Base-by-base conservation (phyloP, 2,329 filamentous ascomycete genomes). In the Aureobasidium sp. region DNA sequence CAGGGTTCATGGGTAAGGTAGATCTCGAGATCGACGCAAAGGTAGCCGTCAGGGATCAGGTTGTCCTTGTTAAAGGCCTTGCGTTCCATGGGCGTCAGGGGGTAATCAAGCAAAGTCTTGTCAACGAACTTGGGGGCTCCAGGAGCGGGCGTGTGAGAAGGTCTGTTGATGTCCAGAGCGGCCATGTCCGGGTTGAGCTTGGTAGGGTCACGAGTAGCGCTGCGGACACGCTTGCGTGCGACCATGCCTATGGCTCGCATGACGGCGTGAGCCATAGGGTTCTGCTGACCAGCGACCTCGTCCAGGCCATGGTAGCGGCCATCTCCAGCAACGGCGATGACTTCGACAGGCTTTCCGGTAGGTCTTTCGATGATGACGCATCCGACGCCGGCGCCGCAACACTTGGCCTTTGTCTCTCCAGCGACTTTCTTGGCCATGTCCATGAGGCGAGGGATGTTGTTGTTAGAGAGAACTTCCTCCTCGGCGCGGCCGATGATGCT, bases 1-100 rank as follows among this genome's bases (percentile, higher is more conserved):
- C 94, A 99, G 5, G 94, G 94, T 76, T 99, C 94, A 71, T 97
- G 92, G 2, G 92, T 96, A 64, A 95, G 81, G 76, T 97, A 97
- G 62, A 99, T 84, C 74, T 97, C 93, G 34, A 99, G 82, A 61
- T 91, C 90, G 67, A 96, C 91, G 76, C 93, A 97, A 22, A 99
- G 85, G 73, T 99, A 99, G 59, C 93, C 93, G 67, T 91, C 89
- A 36, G 84, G 82, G 66, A 80, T 83, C 44, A 82, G 84, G 70
- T 87, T 88, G 68, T 87, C 85, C 68, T 84, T 77, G 53, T 80
- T 78, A 69, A 86, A 89, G 65, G 87, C 83, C 61, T 76, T 72
- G 65, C 79, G 75, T 72, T 94, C 88, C 62, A 89, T 77, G 2
- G 81, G 77, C n/a, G 88, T 83, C 37, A 93, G 77, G 11, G 90